These are phyloP conservation scores for Syncephalis fuscata DNA, from an alignment of 371 early-diverging fungal species.

Conservation along the genomic window DNA sequence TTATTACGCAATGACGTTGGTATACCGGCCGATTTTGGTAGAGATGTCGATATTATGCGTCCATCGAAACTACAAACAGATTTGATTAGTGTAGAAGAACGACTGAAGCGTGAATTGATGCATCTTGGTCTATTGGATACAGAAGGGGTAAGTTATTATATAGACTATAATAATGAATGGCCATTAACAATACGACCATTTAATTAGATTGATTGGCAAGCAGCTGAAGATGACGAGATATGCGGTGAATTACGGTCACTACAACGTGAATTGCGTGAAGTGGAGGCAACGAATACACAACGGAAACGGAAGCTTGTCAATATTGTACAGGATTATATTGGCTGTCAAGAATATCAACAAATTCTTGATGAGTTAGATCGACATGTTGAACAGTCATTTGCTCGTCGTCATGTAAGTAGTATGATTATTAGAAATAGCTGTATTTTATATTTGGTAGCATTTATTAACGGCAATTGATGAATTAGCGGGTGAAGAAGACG, in stretches of 20 bases:
- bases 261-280: conserved; percentile 56
- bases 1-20: conserved; percentile 42
- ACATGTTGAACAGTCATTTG: conserved; percentile 68
- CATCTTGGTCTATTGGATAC: conserved; percentile 62
- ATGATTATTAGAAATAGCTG: not conserved
- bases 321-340: conserved; percentile 54
- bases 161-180: not conserved
- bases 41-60: conserved; percentile 8
- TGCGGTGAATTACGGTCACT: conserved; percentile 44
- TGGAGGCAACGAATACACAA: conserved; percentile 36
- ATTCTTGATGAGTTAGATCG: conserved; percentile 75
- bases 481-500: too few relatives aligned
- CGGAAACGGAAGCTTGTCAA: conserved; percentile 48
- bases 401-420: conserved; percentile 35
- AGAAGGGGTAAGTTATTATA: conserved; percentile 33
- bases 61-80: conserved; percentile 1
- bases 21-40: conserved; percentile 11
- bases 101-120: conserved; percentile 60
- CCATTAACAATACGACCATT: not conserved
- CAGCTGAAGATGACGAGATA: conserved; percentile 67
- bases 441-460: too few relatives aligned
- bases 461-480: too few relatives aligned
- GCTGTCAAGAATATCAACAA: conserved; percentile 72
- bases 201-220: conserved; percentile 19
- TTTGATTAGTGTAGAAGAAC: conserved; percentile 40